Percentiles rank a stretch among this genome's conserved stretches.
Conservation (phyloP, 768 basidiomycete species). For the Leccinum truebloodii region DNA sequence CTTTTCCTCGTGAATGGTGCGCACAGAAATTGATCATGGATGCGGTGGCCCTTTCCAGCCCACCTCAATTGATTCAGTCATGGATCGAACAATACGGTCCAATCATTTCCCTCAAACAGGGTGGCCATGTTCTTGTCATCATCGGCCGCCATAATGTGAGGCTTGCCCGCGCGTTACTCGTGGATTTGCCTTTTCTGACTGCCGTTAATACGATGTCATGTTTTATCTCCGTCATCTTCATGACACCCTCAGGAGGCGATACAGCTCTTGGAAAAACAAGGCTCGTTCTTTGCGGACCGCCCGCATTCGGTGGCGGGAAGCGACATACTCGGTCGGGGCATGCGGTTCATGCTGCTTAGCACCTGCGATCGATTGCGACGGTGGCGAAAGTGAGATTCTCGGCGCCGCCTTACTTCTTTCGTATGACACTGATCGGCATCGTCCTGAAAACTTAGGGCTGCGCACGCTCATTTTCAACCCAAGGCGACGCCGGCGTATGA, state of each 20-base stretch:
- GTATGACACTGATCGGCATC: neutral
- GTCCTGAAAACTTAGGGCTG: slow-evolving; percentile 38
- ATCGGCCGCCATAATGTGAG: slow-evolving; percentile 24
- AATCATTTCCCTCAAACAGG: slow-evolving; percentile 26
- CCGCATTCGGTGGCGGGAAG: slow-evolving; percentile 55
- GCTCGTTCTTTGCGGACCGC: slow-evolving; percentile 49
- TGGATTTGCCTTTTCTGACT: neutral
- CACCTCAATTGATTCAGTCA: slow-evolving; percentile 19
- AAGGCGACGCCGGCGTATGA: slow-evolving; percentile 47
- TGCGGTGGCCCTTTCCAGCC: slow-evolving; percentile 2
- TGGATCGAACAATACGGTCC: slow-evolving; percentile 32
- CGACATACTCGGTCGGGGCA: slow-evolving; percentile 57
- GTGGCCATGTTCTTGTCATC: slow-evolving; percentile 28
- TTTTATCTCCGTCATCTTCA: neutral
- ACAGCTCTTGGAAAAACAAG: slow-evolving; percentile 63
- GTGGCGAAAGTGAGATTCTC: slow-evolving; percentile 46
- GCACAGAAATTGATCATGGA: neutral
- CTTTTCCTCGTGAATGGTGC: no score
- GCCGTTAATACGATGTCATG: neutral
- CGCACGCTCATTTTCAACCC: slow-evolving; percentile 55
- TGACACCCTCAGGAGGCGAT: slow-evolving; percentile 39
- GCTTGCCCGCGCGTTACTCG: neutral
- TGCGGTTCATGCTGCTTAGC: slow-evolving; percentile 53
- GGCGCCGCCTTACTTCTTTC: neutral
- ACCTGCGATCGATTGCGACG: slow-evolving; percentile 58